These are phyloP conservation scores for Didymella keratinophila DNA, from an alignment of 2,329 filamentous ascomycete genomes.

Conservation along the genomic window DNA sequence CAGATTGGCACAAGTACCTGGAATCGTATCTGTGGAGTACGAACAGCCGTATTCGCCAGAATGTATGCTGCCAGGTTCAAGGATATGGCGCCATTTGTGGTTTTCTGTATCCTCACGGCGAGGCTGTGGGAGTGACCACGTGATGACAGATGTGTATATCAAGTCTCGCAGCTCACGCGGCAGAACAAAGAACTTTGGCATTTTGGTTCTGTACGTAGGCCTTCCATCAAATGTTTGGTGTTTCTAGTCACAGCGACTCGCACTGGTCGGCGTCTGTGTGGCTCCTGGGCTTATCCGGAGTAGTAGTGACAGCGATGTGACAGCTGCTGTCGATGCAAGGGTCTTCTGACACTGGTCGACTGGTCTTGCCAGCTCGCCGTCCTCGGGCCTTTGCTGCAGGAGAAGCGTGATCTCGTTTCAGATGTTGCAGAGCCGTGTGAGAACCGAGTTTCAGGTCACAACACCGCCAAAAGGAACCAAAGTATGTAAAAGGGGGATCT, in stretches of 20 bases:
- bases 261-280: background rate
- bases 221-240: background rate
- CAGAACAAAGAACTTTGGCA: slow-evolving; percentile 33
- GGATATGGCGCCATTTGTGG: slow-evolving; percentile 28
- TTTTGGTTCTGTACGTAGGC: background rate
- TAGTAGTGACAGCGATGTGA: slow-evolving; percentile 12
- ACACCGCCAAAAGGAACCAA: slow-evolving; percentile 9
- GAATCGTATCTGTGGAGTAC: slow-evolving; percentile 32
- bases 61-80: slow-evolving; percentile 25
- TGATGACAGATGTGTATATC: slow-evolving; percentile 43
- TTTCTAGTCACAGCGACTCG: background rate
- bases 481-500: background rate
- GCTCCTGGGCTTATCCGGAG: background rate
- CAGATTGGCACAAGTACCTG: slow-evolving; percentile 43
- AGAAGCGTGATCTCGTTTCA: slow-evolving; percentile 11
- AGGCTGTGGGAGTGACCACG: slow-evolving; percentile 33
- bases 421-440: slow-evolving; percentile 11
- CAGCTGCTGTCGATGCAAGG: slow-evolving; percentile 13
- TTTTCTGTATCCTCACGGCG: slow-evolving; percentile 26
- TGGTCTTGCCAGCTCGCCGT: background rate
- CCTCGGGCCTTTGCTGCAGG: slow-evolving; percentile 8
- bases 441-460: slow-evolving; percentile 9
- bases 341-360: slow-evolving; percentile 2
- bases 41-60: slow-evolving; percentile 38
- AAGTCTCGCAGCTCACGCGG: slow-evolving; percentile 47